These are phyloP conservation scores for Chaetoceros muelleri DNA, from an alignment of 108 stramenopile species.

Conservation along the genomic window DNA sequence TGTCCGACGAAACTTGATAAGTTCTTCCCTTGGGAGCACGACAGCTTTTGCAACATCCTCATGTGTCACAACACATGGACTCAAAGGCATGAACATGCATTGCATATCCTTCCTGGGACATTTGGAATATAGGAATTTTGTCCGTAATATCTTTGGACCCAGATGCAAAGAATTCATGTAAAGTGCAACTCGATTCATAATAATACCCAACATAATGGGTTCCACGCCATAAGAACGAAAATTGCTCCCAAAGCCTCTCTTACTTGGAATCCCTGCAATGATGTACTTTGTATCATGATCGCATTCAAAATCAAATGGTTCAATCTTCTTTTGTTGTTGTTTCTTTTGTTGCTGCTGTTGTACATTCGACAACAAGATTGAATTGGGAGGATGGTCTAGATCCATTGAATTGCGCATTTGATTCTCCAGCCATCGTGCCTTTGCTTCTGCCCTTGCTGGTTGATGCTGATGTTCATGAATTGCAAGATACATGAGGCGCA, in stretches of 20 bases:
- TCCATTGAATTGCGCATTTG: background rate
- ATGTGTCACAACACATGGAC: too few species aligned
- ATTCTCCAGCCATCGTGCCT: slow-evolving; percentile 4
- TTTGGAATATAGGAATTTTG: too few species aligned
- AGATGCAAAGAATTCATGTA: too few species aligned
- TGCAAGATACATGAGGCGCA: slow-evolving; percentile 27
- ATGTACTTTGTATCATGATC: slow-evolving; percentile 22
- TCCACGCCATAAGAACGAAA: slow-evolving; percentile 14
- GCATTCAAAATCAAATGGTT: slow-evolving; percentile 44
- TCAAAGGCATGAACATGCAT: too few species aligned
- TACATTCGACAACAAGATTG: too few species aligned
- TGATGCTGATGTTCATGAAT: slow-evolving; percentile 30
- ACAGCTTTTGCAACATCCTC: too few species aligned
- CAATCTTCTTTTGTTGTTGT: slow-evolving; percentile 9
- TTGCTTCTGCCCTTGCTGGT: slow-evolving; percentile 23
- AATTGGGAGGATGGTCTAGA: too few species aligned
- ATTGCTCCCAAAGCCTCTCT: slow-evolving; percentile 22
- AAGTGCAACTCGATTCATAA: slow-evolving; percentile 22
- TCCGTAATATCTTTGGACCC: too few species aligned
- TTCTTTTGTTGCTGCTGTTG: too few species aligned
- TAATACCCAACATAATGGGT: slow-evolving; percentile 27
- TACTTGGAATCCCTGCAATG: slow-evolving; percentile 16
- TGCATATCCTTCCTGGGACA: background rate
- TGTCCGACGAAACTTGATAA: too few species aligned
- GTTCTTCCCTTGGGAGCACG: too few species aligned